A percentile compares a stretch with the other conserved stretches of the same genome.
Evolutionary conservation across 768 basidiomycete species (phyloP).

Genomic region (Boletus pseudopeckii): DNA sequence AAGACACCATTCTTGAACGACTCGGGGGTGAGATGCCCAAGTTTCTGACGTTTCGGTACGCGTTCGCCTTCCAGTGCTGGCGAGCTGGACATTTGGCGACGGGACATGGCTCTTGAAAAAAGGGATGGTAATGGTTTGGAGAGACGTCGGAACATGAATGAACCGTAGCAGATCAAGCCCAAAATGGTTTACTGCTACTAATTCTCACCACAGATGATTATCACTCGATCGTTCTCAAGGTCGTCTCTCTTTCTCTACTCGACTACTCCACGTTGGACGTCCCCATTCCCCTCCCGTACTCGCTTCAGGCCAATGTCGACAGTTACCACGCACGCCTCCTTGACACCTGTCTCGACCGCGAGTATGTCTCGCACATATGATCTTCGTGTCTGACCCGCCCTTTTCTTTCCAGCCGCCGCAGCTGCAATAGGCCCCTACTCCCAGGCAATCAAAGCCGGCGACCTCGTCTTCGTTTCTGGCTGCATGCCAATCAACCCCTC

Average conservation of each 20-base stretch:
- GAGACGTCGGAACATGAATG: neutral
- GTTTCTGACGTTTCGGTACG: conserved; percentile 50
- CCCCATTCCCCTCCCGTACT: neutral
- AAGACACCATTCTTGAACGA: conserved; percentile 89
- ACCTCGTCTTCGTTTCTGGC: conserved; percentile 87
- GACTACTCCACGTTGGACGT: neutral
- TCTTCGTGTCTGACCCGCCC: neutral
- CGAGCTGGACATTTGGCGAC: conserved; percentile 44
- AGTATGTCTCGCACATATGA: conserved; percentile 4
- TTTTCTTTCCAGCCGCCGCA: conserved; percentile 55
- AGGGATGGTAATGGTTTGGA: neutral
- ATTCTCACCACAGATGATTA: neutral
- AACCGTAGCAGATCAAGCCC: neutral
- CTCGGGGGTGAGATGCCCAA: conserved; percentile 59
- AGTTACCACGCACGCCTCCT: conserved; percentile 37
- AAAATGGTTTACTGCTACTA: neutral
- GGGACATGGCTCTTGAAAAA: conserved; percentile 36
- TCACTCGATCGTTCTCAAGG: neutral
- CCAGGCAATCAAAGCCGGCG: conserved; percentile 80
- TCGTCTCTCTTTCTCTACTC: neutral
- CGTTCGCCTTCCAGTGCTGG: conserved; percentile 30
- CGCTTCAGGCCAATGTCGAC: conserved; percentile 24
- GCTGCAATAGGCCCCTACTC: conserved; percentile 84
- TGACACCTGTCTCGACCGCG: conserved; percentile 35
- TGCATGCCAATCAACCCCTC: conserved; percentile 79